These are phyloP conservation scores for Cladosporium phlei DNA, from an alignment of 2,329 filamentous ascomycete species.

Conservation along the genomic window DNA sequence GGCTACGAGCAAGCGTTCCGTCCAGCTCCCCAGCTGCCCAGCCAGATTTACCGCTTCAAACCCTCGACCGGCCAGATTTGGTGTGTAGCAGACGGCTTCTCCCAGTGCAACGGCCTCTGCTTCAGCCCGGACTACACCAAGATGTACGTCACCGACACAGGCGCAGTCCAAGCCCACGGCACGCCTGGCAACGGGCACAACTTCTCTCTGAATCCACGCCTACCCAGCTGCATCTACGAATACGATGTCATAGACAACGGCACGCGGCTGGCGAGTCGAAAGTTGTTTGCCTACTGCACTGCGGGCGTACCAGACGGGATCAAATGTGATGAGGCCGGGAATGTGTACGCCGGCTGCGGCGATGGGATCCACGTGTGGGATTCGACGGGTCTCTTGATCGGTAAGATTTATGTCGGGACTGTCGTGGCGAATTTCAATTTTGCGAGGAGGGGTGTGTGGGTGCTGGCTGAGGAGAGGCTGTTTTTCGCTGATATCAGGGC, in stretches of 20 bases:
- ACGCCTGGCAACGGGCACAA: constrained; percentile 19
- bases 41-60: constrained; percentile 55
- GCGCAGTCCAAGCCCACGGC: constrained; percentile 32
- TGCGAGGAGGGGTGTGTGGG: constrained; percentile 16
- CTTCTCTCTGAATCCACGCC: constrained; percentile 27
- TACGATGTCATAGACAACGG: constrained; percentile 31
- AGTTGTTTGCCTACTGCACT: constrained; percentile 51
- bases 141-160: constrained; percentile 54
- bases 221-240: constrained; percentile 36
- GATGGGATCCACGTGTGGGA: constrained; percentile 55
- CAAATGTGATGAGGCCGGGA: constrained; percentile 50
- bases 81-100: constrained; percentile 53
- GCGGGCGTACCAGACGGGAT: constrained; percentile 56
- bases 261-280: constrained; percentile 26
- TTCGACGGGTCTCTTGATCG: constrained; percentile 46
- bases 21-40: constrained; percentile 46
- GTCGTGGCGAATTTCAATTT: constrained; percentile 30
- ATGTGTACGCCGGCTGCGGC: constrained; percentile 53
- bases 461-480: constrained; percentile 20
- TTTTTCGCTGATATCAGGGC: constrained; percentile 16
- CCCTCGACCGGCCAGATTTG: constrained; percentile 46
- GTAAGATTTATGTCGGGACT: constrained; percentile 53
- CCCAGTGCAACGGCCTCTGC: constrained; percentile 50
- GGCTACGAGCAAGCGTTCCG: constrained; percentile 50
- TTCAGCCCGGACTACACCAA: constrained; percentile 50